A percentile compares a stretch with the other conserved stretches of the same genome.
Conservation (phyloP, 441 rosid genomes). For the Rhodomyrtus psidioides region DNA sequence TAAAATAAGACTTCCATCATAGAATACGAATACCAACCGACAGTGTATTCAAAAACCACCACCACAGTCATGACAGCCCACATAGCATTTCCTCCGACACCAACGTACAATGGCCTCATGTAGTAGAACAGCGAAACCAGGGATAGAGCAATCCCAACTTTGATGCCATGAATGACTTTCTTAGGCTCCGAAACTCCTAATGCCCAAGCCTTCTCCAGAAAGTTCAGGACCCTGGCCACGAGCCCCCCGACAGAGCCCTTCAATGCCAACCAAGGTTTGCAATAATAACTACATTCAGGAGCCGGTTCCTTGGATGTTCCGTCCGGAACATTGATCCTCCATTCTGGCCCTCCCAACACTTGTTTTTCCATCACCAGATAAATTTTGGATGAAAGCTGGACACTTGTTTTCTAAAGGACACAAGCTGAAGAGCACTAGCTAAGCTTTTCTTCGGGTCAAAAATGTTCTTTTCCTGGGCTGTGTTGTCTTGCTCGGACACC, state of each 20-base stretch:
- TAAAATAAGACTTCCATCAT: neutral
- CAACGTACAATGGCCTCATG: slow-evolving; percentile 61
- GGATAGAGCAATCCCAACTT: slow-evolving; percentile 64
- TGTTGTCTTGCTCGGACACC: neutral
- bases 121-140: slow-evolving; percentile 62
- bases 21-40: slow-evolving; percentile 25
- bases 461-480: neutral
- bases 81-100: slow-evolving; percentile 61
- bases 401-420: neutral
- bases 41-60: slow-evolving; percentile 54
- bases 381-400: neutral
- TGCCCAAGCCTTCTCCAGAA: slow-evolving; percentile 39
- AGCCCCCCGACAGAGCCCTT: slow-evolving; percentile 17
- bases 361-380: neutral
- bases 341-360: slow-evolving; percentile 28
- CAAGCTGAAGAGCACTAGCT: neutral
- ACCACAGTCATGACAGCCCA: slow-evolving; percentile 83
- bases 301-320: slow-evolving; percentile 28
- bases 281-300: slow-evolving; percentile 12
- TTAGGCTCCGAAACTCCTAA: slow-evolving; percentile 56
- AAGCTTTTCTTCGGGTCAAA: neutral
- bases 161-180: slow-evolving; percentile 49
- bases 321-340: slow-evolving; percentile 40
- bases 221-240: slow-evolving; percentile 10
- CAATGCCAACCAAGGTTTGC: slow-evolving; percentile 18